Conservation (phyloP, 305 asterid species). For the Solanum chacoense region DNA sequence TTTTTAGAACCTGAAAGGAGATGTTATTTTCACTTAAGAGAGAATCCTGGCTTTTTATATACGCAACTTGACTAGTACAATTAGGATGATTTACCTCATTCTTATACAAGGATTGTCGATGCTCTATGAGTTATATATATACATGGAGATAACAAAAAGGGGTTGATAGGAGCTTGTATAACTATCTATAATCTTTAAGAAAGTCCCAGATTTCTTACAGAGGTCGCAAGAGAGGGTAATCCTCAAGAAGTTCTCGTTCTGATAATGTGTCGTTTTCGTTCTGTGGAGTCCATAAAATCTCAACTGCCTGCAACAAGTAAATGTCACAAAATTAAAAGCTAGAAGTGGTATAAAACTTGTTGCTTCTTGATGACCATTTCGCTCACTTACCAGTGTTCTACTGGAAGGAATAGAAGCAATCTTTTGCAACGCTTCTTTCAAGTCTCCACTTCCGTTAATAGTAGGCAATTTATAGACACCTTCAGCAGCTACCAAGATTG, state of each 20-base stretch:
- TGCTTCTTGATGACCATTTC: not conserved
- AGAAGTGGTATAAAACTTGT: not conserved
- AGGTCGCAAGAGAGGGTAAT: constrained; percentile 71
- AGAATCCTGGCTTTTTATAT: not conserved
- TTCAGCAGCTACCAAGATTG: constrained; percentile 83
- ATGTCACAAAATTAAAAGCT: not conserved
- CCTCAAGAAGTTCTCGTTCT: constrained; percentile 72
- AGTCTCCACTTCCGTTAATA: constrained; percentile 54
- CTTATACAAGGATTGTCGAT: not conserved
- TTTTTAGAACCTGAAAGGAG: not conserved
- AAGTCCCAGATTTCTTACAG: constrained; percentile 23
- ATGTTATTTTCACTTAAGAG: not conserved
- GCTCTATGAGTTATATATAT: constrained; percentile 6
- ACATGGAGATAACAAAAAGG: constrained; percentile 7
- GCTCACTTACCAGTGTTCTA: constrained; percentile 36
- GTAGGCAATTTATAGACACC: constrained; percentile 67
- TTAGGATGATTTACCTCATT: not conserved
- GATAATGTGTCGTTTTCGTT: constrained; percentile 61
- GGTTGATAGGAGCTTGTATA: not conserved
- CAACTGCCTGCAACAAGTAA: constrained; percentile 56
- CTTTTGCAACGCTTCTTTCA: constrained; percentile 36
- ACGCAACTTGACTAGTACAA: not conserved
- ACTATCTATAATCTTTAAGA: not conserved
- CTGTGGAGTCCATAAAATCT: constrained; percentile 91
- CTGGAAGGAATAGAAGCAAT: constrained; percentile 25